A percentile compares a stretch with the other conserved stretches of the same genome.
Conservation (phyloP, 495 filamentous ascomycete species). For the Ramalina peruviana region DNA sequence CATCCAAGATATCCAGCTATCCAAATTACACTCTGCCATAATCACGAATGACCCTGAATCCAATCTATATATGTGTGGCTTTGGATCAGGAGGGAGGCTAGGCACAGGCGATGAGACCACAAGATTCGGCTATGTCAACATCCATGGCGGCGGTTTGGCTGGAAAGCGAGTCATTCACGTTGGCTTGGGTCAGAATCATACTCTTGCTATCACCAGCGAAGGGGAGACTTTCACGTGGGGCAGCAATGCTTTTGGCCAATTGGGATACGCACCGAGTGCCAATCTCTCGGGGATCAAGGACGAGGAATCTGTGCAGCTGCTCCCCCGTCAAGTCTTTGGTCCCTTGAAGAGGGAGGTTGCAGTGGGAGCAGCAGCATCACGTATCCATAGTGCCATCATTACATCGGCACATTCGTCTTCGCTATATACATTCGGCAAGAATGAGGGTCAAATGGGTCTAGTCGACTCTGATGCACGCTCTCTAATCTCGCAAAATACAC, state of each 20-base stretch:
- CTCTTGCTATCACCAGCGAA: conserved; percentile 63
- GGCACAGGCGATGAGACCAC: conserved; percentile 85
- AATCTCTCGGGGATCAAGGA: conserved; percentile 14
- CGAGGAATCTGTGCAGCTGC: conserved; percentile 54
- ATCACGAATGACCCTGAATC: conserved; percentile 80
- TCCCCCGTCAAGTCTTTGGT: conserved; percentile 82
- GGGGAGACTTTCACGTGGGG: conserved; percentile 92
- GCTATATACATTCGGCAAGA: conserved; percentile 90
- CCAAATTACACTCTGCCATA: conserved; percentile 84
- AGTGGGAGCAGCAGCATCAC: conserved; percentile 74
- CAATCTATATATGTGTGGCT: conserved; percentile 87
- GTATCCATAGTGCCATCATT: conserved; percentile 82
- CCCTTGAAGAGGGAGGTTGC: conserved; percentile 75
- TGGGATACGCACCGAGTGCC: conserved; percentile 58
- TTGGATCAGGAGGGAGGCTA: conserved; percentile 79
- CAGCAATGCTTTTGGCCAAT: conserved; percentile 70
- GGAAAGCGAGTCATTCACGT: conserved; percentile 57
- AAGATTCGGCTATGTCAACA: conserved; percentile 65
- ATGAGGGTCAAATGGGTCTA: conserved; percentile 84
- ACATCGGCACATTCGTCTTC: conserved; percentile 43
- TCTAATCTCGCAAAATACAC: conserved; percentile 64
- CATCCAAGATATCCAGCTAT: conserved; percentile 65
- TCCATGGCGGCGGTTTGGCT: conserved; percentile 56
- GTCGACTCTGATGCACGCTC: conserved; percentile 91
- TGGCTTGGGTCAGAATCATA: conserved; percentile 83